phyloP scores from a whole-genome alignment of 805 yeast genomes.

The Suhomyces sp. region DNA sequence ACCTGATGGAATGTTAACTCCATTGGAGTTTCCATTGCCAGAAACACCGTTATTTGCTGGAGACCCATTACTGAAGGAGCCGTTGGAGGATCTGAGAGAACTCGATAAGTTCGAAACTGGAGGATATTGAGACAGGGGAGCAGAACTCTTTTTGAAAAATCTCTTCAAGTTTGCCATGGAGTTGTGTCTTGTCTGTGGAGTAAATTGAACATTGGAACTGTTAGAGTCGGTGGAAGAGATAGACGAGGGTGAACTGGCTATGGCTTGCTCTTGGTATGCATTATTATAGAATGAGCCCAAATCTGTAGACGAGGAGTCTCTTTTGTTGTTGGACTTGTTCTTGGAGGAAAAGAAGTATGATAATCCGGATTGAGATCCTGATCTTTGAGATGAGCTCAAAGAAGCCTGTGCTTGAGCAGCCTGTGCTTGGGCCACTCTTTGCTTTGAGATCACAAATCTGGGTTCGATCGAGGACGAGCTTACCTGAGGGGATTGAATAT shows the following conservation, averaged over 20 bases:
- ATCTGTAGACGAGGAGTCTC: constrained; percentile 41
- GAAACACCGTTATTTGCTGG: neutral
- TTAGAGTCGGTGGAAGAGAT: constrained; percentile 36
- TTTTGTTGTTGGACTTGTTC: constrained; percentile 31
- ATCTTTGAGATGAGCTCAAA: constrained; percentile 33
- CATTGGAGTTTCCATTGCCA: constrained; percentile 5
- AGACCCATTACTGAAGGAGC: constrained; percentile 5
- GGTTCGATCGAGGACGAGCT: constrained; percentile 68
- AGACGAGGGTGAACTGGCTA: constrained; percentile 28
- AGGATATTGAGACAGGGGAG: constrained; percentile 19
- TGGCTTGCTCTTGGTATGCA: constrained; percentile 27
- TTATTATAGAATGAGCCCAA: constrained; percentile 43
- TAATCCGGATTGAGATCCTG: constrained; percentile 47
- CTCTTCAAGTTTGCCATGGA: constrained; percentile 78
- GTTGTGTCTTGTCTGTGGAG: constrained; percentile 59
- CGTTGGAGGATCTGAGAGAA: constrained; percentile 20
- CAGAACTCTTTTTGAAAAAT: constrained; percentile 55
- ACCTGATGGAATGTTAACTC: constrained; percentile 9
- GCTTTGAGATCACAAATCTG: constrained; percentile 80
- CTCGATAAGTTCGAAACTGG: constrained; percentile 22
- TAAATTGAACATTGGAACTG: constrained; percentile 11
- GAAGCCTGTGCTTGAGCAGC: constrained; percentile 36
- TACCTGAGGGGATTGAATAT: constrained; percentile 70
- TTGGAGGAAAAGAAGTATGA: constrained; percentile 47
- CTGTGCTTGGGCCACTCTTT: constrained; percentile 58